A percentile compares a stretch with the other conserved stretches of the same genome.
These are phyloP conservation scores for Exophiala mesophila DNA, from an alignment of 2,329 filamentous ascomycete species.

Conservation along the genomic window DNA sequence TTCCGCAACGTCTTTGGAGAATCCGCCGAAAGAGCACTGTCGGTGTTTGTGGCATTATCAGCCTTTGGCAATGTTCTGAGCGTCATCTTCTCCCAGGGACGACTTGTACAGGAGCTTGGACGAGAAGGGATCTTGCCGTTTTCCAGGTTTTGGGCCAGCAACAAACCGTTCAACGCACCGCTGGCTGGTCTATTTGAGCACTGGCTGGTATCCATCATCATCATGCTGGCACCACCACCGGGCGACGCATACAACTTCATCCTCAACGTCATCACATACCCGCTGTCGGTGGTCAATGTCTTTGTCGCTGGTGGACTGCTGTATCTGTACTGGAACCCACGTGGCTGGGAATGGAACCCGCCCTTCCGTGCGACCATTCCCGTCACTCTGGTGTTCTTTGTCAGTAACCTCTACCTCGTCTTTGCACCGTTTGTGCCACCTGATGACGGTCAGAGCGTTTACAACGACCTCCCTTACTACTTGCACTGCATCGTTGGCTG, in stretches of 20 bases:
- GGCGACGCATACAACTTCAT: conserved; percentile 65
- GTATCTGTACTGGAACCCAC: conserved; percentile 43
- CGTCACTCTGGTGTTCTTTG: conserved; percentile 48
- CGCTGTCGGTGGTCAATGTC: conserved; percentile 30
- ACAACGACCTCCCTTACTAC: conserved; percentile 50
- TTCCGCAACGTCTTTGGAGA: conserved; percentile 53
- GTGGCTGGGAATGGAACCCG: conserved; percentile 38
- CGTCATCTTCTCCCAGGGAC: conserved; percentile 51
- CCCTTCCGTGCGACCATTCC: conserved; percentile 48
- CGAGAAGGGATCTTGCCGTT: conserved; percentile 66
- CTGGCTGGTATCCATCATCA: conserved; percentile 60
- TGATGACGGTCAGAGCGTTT: conserved; percentile 44
- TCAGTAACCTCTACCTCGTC: conserved; percentile 50
- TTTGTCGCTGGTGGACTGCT: conserved; percentile 44
- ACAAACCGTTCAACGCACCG: conserved; percentile 57
- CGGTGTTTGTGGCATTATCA: conserved; percentile 48
- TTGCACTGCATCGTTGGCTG: conserved; percentile 51
- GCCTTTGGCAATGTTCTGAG: conserved; percentile 54
- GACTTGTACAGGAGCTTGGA: conserved; percentile 58
- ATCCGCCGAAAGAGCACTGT: conserved; percentile 39
- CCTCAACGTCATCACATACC: conserved; percentile 37
- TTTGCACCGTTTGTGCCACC: conserved; percentile 51
- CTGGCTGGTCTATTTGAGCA: conserved; percentile 52
- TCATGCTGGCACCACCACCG: conserved; percentile 62
- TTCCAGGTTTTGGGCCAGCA: conserved; percentile 63